These are phyloP conservation scores for Cephalotrichum gorgonifer DNA, from an alignment of 2,329 filamentous ascomycete genomes.

Conservation along the genomic window DNA sequence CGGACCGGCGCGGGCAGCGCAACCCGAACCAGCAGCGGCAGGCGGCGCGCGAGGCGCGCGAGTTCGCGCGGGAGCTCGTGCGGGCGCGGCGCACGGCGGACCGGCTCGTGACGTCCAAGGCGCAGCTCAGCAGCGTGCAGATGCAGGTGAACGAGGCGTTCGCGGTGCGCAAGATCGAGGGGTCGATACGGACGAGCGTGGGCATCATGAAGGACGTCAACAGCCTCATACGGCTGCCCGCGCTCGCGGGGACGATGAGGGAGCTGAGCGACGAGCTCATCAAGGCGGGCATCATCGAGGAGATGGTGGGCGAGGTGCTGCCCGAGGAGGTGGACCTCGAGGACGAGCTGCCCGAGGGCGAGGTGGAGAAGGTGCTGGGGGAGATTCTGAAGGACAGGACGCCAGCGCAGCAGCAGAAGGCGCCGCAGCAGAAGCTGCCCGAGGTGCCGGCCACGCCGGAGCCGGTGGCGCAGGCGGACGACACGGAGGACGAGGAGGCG, in stretches of 20 bases:
- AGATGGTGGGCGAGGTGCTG: slow-evolving; percentile 84
- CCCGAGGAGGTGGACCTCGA: slow-evolving; percentile 68
- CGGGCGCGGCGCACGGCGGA: slow-evolving; percentile 65
- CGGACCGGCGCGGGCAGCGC: slow-evolving; percentile 69
- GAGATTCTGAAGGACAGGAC: slow-evolving; percentile 81
- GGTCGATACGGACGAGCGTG: slow-evolving; percentile 73
- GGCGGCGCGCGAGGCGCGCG: slow-evolving; percentile 71
- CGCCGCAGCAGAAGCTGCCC: slow-evolving; percentile 33
- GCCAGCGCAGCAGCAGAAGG: slow-evolving; percentile 1
- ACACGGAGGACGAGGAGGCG: slow-evolving; percentile 69
- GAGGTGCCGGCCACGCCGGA: slow-evolving; percentile 39
- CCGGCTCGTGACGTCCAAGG: slow-evolving; percentile 76
- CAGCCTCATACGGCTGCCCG: slow-evolving; percentile 65
- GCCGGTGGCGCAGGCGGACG: slow-evolving; percentile 38
- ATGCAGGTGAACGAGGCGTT: slow-evolving; percentile 99
- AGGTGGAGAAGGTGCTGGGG: slow-evolving; percentile 87
- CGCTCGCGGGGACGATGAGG: slow-evolving; percentile 75
- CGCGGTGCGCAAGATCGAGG: slow-evolving; percentile 90
- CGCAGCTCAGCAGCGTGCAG: slow-evolving; percentile 83
- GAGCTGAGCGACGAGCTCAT: slow-evolving; percentile 80
- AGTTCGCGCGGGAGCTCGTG: slow-evolving; percentile 81
- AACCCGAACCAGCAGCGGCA: slow-evolving; percentile 72
- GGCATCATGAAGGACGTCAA: slow-evolving; percentile 98
- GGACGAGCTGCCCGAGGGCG: slow-evolving; percentile 61
- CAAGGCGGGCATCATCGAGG: slow-evolving; percentile 93